Base-by-base conservation (phyloP, 306 rosid genomes). In the Macrotyloma uniflorum region DNA sequence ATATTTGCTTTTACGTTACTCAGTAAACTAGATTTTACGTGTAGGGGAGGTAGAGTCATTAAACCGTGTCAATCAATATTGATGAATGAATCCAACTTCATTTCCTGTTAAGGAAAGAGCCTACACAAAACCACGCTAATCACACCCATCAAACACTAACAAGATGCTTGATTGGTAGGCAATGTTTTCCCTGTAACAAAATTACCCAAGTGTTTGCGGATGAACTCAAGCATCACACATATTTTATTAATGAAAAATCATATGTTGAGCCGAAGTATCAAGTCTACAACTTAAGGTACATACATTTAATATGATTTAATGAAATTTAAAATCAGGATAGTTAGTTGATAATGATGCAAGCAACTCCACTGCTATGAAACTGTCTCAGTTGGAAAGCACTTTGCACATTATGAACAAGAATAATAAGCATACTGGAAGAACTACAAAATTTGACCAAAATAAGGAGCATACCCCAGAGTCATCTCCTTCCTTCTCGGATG, bases 401-500 rank as follows among this genome's bases (percentile, higher is more conserved):
- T 26, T 64, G 50, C 40, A 66, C 33, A 67, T 23, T 40, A 63
- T 71, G 72, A 51, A 76, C 40, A 42, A 47, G 59, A 64, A 33
- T 38, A 75, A 26, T 8, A 62, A 53, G 49, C 51, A 64, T 26
- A 19, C 23, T 14, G 57, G 64, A 80, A 36, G 40, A 66, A 70
- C 24, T 2, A 49, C 3, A 68, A 43, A 55, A 19, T 55, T 62
- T 55, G 9, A 24, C 51, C 12, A 13, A 64, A 82, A 16, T 51
- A 67, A 28, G 16, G 68, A 70, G 43, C 93, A 83, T 87, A 96
- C 99, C 91, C 13, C 53, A 73, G 91, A 82, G 72, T 79, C 92
- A 68, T 91, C 90, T 67, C 87, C 96, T 83, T 86, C 97, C 80
- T 89, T 89, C 82, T 92, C 94, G 61, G 68, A 76, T 54, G 80